Evolutionary conservation across 169 alveolate species (phyloP), one percentile per base, ranked within the genome.

Genomic region (Fabrea salina): DNA sequence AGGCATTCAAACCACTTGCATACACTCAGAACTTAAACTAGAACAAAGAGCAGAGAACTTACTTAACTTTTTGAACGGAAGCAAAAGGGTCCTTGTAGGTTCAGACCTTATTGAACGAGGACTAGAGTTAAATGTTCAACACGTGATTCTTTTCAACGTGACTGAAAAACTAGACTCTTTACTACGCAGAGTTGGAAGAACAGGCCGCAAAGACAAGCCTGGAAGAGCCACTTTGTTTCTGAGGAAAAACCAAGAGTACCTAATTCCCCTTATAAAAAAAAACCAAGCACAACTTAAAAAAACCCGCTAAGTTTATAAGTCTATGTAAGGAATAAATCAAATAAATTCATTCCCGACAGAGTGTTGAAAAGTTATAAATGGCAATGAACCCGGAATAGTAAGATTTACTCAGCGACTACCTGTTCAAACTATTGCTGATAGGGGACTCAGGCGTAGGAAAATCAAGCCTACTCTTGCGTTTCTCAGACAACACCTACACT

Each of bases 401-500:
- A 58, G 25, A 30, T 58, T 58, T 58, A 58, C 4, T 43, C 22
- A 58, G 71, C 82, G 80, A 72, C 51, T 53, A 72, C 41, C 40
- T 72, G 32, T 53, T 72, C 43, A 72, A 72, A 53, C 51, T 76
- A 43, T 27, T 76, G 19, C 51, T 78, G 13, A 64, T 78, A 4
- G 84, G 84, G 19, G 84, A 78, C 44, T 44, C 79, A n/a, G 77
- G 72, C 0, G 79, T 59, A 22, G 84, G 84, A 22, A 78, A 78
- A 78, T 44, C 79, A 37, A 47, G 43, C 32, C 0, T 70, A 3
- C 37, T 70, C 22, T 44, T 83, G 74, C 67, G 80, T 30, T 86
- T 88, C 77, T 86, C 92, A 82, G 98, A 96, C 86, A 96, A 96
- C 85, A 92, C 94, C 22, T 91, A 92, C 85, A 91, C 93, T 56